Percentiles rank a stretch among this genome's conserved stretches.
Conservation (phyloP, 768 basidiomycete species). For the Coprinellus micaceus region DNA sequence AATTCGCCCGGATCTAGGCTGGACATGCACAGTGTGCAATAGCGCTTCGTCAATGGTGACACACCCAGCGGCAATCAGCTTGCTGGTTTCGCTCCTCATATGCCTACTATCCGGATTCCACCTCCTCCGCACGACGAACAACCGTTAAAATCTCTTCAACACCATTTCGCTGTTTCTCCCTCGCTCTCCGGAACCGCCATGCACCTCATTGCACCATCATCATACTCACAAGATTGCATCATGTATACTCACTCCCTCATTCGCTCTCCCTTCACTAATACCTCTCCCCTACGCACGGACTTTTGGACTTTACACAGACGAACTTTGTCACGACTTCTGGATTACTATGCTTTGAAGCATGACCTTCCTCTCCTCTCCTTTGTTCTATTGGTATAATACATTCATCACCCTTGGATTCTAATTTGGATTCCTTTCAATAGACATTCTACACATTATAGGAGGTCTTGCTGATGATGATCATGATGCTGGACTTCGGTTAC, state of each 20-base stretch:
- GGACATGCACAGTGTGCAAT: conserved; percentile 51
- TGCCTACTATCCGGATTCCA: conserved; percentile 66
- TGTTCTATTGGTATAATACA: background rate
- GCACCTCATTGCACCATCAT: background rate
- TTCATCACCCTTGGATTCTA: background rate
- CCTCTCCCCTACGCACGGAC: background rate
- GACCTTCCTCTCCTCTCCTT: background rate
- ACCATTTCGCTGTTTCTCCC: background rate
- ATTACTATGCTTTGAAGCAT: background rate
- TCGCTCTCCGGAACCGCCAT: too few species aligned
- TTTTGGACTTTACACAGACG: background rate
- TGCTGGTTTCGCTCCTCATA: conserved; percentile 55
- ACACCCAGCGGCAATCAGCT: conserved; percentile 54
- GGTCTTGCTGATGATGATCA: too few species aligned
- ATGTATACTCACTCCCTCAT: background rate
- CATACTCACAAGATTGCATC: background rate
- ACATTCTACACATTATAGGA: too few species aligned
- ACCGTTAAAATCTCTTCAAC: background rate
- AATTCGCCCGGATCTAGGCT: conserved; percentile 35
- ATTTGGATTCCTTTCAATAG: too few species aligned
- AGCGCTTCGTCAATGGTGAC: conserved; percentile 36
- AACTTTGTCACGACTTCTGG: background rate
- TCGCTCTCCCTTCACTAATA: background rate
- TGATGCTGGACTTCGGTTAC: too few species aligned
- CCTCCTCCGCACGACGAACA: conserved; percentile 38